Percentiles rank a stretch among this genome's conserved stretches.
Evolutionary conservation across 2,329 filamentous ascomycete genomes (phyloP).

Genomic region (Zymoseptoria brevis): DNA sequence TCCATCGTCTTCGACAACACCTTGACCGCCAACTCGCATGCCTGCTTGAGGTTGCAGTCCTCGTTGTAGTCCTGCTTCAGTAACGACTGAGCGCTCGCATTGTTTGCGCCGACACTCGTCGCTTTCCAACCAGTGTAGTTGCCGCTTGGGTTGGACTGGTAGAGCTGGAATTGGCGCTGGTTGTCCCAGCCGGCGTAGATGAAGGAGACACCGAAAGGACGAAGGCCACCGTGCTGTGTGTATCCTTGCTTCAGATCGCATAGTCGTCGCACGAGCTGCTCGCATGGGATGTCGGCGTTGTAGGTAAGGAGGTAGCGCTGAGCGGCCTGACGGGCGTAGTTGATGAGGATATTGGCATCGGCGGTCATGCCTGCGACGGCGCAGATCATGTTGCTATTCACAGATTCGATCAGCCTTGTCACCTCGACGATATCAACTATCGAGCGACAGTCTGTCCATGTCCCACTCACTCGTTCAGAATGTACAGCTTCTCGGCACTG

Average conservation of each 20-base stretch:
- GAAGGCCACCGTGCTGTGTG: conserved; percentile 96
- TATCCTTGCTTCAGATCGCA: conserved; percentile 99
- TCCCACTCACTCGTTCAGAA: conserved; percentile 78
- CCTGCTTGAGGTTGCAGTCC: conserved; percentile 91
- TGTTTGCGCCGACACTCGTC: conserved; percentile 95
- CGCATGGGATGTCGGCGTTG: conserved; percentile 99
- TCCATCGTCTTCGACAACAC: conserved; percentile 99
- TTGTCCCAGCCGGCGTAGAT: conserved; percentile 99
- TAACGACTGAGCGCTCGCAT: conserved; percentile 91
- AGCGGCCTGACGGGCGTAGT: conserved; percentile 94
- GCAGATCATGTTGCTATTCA: conserved; percentile 93
- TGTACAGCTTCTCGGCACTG: conserved; percentile 99
- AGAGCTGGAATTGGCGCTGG: conserved; percentile 93
- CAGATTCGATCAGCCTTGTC: not conserved
- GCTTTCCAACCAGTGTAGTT: conserved; percentile 99
- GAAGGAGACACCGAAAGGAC: conserved; percentile 96
- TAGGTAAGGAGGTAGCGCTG: conserved; percentile 98
- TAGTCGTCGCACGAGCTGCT: conserved; percentile 91
- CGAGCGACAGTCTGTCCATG: not conserved
- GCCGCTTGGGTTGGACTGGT: conserved; percentile 96
- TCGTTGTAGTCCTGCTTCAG: conserved; percentile 99
- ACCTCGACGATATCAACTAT: conserved; percentile 8
- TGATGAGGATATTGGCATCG: conserved; percentile 99
- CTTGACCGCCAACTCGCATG: conserved; percentile 95
- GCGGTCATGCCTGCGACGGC: conserved; percentile 98